Evolutionary conservation across 2,329 filamentous ascomycete genomes (phyloP), one percentile per base, ranked within the genome.

Genomic region (Fonsecaea multimorphosa): DNA sequence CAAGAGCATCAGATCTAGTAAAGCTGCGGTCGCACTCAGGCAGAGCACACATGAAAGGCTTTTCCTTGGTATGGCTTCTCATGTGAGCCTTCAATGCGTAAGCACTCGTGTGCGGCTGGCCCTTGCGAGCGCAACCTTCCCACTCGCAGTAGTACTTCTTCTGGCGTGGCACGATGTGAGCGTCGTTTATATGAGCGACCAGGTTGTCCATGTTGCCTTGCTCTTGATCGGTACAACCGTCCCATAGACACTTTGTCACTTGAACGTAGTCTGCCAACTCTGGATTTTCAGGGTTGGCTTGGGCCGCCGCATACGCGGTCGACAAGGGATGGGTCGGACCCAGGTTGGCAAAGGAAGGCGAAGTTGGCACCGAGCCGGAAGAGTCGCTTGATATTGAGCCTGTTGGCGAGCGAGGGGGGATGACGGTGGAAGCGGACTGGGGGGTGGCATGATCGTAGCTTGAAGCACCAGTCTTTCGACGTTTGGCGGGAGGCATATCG

Each of bases 121-220:
- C 92, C 81, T 97, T 98, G 68, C 93, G 83, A 60, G 84, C 85
- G 77, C 95, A 99, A 71, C 94, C 94, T 66, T 86, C 87, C 95
- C 95, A 99, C 79, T 98, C 94, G 79, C 95, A 99, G n/a, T 92
- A 93, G 77, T 98, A 98, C 78, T 95, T 97, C 80, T 96, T 97
- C 80, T 95, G 91, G 61, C 93, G 87, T 67, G 89, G 92, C 75
- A 95, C 92, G 74, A 98, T 97, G 78, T 99, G 95, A 65, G 94
- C 92, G 74, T 93, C 90, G 79, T 98, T 94, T 66, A 95, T 91
- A 74, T 95, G 91, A 72, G 91, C 86, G 49, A 95, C 91, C 51
- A 95, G 79, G 69, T 83, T 87, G 78, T 95, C 91, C 91, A 94
- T 94, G 74, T 93, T 91, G 16, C 87, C 84, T 70, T 91, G 78